Evolutionary conservation across 1,139 yeast genomes (phyloP).

Genomic region (Sugiyamaella novakii): DNA sequence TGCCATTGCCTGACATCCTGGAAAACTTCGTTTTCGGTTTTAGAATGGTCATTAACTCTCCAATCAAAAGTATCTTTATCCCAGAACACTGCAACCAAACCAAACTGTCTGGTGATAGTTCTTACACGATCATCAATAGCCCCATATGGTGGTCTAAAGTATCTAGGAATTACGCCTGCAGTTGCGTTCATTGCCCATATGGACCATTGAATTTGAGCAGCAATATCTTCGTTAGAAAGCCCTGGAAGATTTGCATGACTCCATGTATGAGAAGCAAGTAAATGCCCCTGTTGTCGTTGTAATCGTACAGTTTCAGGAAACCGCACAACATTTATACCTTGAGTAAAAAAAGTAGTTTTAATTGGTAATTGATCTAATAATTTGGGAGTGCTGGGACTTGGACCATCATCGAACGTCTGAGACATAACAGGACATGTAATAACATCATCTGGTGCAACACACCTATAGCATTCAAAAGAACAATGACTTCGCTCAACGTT

Average conservation of each 20-base stretch:
- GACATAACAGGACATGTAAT: conserved; percentile 68
- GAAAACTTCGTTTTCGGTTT: conserved; percentile 55
- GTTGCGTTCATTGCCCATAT: conserved; percentile 99
- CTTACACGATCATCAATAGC: conserved; percentile 87
- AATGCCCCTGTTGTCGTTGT: conserved; percentile 64
- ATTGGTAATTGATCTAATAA: conserved; percentile 56
- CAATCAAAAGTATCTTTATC: conserved; percentile 91
- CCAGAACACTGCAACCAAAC: conserved; percentile 88
- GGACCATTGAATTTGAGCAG: conserved; percentile 92
- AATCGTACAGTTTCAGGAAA: conserved; percentile 71
- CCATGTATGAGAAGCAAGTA: conserved; percentile 92
- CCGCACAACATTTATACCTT: conserved; percentile 77
- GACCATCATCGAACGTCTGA: conserved; percentile 96
- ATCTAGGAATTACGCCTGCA: conserved; percentile 81
- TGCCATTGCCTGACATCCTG: conserved; percentile 59
- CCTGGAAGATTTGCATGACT: conserved; percentile 83
- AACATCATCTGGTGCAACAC: conserved; percentile 77
- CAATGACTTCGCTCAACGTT: conserved; percentile 55
- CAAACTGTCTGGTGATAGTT: conserved; percentile 77
- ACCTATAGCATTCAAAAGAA: conserved; percentile 83
- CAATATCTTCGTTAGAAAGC: conserved; percentile 72
- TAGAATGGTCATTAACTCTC: conserved; percentile 54
- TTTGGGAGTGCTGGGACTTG: conserved; percentile 67
- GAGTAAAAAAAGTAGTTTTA: conserved; percentile 76
- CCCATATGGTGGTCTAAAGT: conserved; percentile 97